Base-by-base conservation (phyloP, 495 filamentous ascomycete genomes). In the Xylaria bambusicola region DNA sequence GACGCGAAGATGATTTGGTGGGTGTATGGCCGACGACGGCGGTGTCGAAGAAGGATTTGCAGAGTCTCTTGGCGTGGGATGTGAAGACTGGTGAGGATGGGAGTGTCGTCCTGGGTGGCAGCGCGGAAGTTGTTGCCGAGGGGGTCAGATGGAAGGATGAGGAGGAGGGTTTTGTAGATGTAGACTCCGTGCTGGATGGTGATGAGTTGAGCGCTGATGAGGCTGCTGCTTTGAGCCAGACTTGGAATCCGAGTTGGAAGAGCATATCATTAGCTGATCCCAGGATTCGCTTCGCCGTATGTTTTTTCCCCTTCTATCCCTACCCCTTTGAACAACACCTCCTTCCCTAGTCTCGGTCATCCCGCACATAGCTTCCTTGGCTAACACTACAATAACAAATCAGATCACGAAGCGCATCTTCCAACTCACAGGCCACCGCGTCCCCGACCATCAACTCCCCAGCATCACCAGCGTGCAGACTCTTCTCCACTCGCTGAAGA, bases 321-420 rank as follows among this genome's bases (percentile, higher is more conserved):
- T 35, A 2, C 13, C 24, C 15, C 20, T 13, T 6, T 2, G n/a
- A n/a, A 7, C 1, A 58, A 26, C n/a, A 10, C 36, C 12, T 41
- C 15, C 6, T 33, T 10, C 10, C 10, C 10, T 8, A n/a, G 24
- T 45, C n/a, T 26, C 24, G 17, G 20, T 58, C 1, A 51, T 23
- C n/a, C n/a, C n/a, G n/a, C n/a, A n/a, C n/a, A n/a, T n/a, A n/a
- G n/a, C n/a, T n/a, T n/a, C n/a, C n/a, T n/a, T n/a, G n/a, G n/a
- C n/a, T n/a, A n/a, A n/a, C n/a, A n/a, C n/a, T n/a, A n/a, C n/a
- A n/a, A n/a, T n/a, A n/a, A n/a, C n/a, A 23, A 26, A 6, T 27
- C 60, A 93, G 91, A 78, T 90, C 60, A 71, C 88, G 57, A 94
- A 93, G 76, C 86, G 91, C 40, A 75, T 90, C 48, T 82, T 87